Percentiles rank a stretch among this genome's conserved stretches.
Conservation (phyloP, 164 flowering plant genomes). For the Buxus sempervirens region DNA sequence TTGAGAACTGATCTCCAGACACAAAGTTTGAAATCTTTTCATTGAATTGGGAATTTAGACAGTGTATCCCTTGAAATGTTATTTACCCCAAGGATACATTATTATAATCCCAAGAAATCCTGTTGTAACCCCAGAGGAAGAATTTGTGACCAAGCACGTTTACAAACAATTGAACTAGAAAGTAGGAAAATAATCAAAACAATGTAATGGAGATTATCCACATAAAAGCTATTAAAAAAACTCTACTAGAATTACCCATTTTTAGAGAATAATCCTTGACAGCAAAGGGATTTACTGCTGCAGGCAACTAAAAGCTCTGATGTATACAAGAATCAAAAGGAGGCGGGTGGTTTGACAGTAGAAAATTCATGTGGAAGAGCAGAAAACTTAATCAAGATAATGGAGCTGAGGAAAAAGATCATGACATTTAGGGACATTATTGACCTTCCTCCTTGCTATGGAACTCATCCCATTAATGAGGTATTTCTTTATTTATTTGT, state of each 20-base stretch:
- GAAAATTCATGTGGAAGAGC: conserved; percentile 22
- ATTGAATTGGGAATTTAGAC: not conserved
- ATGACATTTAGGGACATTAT: conserved; percentile 56
- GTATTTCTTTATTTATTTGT: conserved; percentile 28
- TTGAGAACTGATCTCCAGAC: too few species aligned
- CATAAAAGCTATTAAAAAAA: too few species aligned
- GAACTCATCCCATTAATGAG: conserved; percentile 42
- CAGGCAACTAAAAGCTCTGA: conserved; percentile 12
- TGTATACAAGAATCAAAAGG: conserved; percentile 18
- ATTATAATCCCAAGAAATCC: too few species aligned
- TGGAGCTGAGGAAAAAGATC: conserved; percentile 57
- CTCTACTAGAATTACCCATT: too few species aligned
- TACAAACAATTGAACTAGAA: too few species aligned
- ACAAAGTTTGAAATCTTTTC: too few species aligned
- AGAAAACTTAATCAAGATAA: conserved; percentile 35
- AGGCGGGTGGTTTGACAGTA: conserved; percentile 11
- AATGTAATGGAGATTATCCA: not conserved
- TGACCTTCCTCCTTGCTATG: conserved; percentile 56
- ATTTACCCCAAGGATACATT: too few species aligned
- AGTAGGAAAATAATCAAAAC: not conserved
- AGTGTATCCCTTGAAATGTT: too few species aligned
- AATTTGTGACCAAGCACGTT: too few species aligned
- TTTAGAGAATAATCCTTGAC: not conserved
- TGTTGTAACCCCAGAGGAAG: too few species aligned
- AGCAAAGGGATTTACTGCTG: not conserved